phyloP scores from a whole-genome alignment of 2,329 filamentous ascomycete genomes.

The Cytospora mali region DNA sequence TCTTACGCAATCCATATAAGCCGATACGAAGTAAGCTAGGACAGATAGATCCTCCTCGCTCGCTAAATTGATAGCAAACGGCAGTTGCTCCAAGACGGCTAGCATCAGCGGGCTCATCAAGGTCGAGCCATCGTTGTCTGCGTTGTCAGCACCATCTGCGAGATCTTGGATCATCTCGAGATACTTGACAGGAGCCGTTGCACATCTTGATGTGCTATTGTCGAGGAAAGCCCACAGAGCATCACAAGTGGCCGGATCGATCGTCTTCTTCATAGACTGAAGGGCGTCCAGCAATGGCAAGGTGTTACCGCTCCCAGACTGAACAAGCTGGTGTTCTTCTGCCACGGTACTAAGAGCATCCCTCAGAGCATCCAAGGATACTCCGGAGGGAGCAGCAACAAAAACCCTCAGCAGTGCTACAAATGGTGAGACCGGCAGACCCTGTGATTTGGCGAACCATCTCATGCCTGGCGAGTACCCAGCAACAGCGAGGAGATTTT shows the following conservation, averaged over 20 bases:
- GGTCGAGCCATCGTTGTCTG: conserved; percentile 36
- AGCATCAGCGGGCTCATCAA: conserved; percentile 67
- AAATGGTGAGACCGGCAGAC: conserved; percentile 68
- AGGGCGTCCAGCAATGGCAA: conserved; percentile 48
- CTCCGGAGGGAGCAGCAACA: conserved; percentile 49
- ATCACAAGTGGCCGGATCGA: conserved; percentile 29
- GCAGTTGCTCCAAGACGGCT: conserved; percentile 76
- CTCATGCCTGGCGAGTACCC: conserved; percentile 80
- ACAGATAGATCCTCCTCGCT: conserved; percentile 46
- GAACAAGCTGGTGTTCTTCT: conserved; percentile 67
- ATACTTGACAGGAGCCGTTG: conserved; percentile 78
- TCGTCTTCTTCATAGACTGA: conserved; percentile 32
- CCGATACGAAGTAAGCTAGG: conserved; percentile 61
- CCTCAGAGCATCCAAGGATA: conserved; percentile 55
- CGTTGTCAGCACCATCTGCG: conserved; percentile 39
- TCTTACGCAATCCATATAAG: conserved; percentile 57
- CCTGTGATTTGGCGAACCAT: conserved; percentile 80
- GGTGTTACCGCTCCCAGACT: conserved; percentile 40
- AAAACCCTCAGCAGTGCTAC: conserved; percentile 67
- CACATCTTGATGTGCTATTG: conserved; percentile 77
- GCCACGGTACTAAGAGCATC: conserved; percentile 63
- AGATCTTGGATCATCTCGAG: conserved; percentile 68
- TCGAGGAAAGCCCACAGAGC: conserved; percentile 73
- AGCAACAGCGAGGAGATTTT: conserved; percentile 80
- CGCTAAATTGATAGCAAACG: conserved; percentile 62